Percentiles rank a stretch among this genome's conserved stretches.
Evolutionary conservation across 352 stramenopile genomes (phyloP).

Genomic region (Phytophthora lateralis): DNA sequence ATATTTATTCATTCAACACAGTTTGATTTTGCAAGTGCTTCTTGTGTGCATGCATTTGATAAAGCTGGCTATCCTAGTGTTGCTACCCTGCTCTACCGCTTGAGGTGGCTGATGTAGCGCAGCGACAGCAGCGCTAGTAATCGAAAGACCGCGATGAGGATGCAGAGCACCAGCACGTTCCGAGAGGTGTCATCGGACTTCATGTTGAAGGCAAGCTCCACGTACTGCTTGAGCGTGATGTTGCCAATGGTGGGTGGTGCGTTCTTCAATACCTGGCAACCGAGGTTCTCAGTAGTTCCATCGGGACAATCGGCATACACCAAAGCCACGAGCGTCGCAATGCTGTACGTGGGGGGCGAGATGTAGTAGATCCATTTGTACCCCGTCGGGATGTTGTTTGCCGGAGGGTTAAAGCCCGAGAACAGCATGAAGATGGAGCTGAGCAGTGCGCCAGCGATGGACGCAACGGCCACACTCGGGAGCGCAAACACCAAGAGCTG

Average conservation of each 20-base stretch:
- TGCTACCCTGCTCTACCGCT: slow-evolving; percentile 28
- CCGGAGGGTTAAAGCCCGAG: slow-evolving; percentile 52
- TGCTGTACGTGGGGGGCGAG: slow-evolving; percentile 50
- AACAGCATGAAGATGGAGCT: slow-evolving; percentile 72
- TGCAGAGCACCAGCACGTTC: slow-evolving; percentile 37
- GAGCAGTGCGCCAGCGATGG: slow-evolving; percentile 48
- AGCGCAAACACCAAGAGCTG: slow-evolving; percentile 55
- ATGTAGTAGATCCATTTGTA: slow-evolving; percentile 74
- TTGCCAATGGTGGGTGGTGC: slow-evolving; percentile 32
- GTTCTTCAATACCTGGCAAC: slow-evolving; percentile 38
- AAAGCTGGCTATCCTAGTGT: too few species aligned
- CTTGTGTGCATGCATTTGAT: too few species aligned
- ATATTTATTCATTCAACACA: slow-evolving; percentile 47
- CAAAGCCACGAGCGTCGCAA: slow-evolving; percentile 42
- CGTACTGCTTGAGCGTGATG: slow-evolving; percentile 49
- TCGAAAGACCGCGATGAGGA: slow-evolving; percentile 53
- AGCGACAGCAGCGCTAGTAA: slow-evolving; percentile 51
- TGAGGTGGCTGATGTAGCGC: slow-evolving; percentile 61
- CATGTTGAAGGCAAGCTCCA: slow-evolving; percentile 48
- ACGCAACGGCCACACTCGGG: slow-evolving; percentile 49
- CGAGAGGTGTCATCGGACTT: slow-evolving; percentile 33
- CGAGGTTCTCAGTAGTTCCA: slow-evolving; percentile 15
- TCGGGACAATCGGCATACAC: slow-evolving; percentile 48
- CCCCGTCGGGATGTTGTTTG: slow-evolving; percentile 40
- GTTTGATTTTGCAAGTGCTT: slow-evolving; percentile 9